Evolutionary conservation across 139 green algal genomes (phyloP).

Genomic region (Astrephomene gubernaculifera): DNA sequence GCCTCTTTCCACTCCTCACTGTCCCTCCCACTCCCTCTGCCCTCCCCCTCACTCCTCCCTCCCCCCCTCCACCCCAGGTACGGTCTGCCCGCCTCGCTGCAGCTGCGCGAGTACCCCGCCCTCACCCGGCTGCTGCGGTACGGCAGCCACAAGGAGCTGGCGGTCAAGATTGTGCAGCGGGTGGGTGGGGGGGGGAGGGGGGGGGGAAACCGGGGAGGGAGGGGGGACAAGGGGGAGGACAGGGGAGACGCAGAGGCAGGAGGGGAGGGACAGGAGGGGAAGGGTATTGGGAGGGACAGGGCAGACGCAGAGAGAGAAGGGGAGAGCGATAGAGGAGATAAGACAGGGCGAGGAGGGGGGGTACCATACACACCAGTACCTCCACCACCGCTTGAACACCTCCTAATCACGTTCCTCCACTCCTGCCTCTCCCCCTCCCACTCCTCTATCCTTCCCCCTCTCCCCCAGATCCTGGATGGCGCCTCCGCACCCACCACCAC

Average conservation of each 20-base stretch:
- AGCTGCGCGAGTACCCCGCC: constrained; percentile 80
- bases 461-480: constrained; percentile 10
- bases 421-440: background rate
- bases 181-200: constrained; percentile 1
- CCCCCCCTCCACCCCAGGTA: constrained; percentile 55
- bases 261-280: background rate
- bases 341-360: background rate
- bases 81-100: constrained; percentile 83
- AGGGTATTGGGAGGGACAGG: background rate
- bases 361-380: no score
- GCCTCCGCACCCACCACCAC: background rate
- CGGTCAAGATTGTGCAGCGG: constrained; percentile 55
- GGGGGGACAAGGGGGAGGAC: no score
- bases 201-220: background rate
- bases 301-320: background rate
- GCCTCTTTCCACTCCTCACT: background rate
- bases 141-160: constrained; percentile 82
- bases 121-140: constrained; percentile 86
- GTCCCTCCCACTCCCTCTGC: background rate
- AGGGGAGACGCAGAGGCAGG: background rate
- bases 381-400: no score
- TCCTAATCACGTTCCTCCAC: no score
- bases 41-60: background rate
- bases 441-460: background rate
- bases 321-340: background rate